These are phyloP conservation scores for Penicillium sp. DNA, from an alignment of 2,329 filamentous ascomycete genomes.

Conservation along the genomic window DNA sequence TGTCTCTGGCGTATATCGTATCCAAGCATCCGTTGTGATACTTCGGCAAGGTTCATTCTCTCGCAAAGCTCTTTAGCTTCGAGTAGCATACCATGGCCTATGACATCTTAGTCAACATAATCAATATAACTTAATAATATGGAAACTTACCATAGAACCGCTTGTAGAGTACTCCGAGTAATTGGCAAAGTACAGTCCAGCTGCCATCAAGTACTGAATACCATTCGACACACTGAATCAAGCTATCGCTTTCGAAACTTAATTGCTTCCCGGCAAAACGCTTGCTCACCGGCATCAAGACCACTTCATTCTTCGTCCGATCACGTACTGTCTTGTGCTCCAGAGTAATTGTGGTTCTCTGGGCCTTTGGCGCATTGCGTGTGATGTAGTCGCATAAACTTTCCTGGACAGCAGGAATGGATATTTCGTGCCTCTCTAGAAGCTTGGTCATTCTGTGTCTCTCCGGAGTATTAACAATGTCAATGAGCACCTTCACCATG, in stretches of 20 bases:
- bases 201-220: conserved; percentile 69
- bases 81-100: conserved; percentile 42
- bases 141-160: conserved; percentile 71
- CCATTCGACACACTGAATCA: conserved; percentile 84
- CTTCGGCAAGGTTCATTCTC: conserved; percentile 48
- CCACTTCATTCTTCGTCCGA: conserved; percentile 5
- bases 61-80: conserved; percentile 54
- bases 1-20: conserved; percentile 32
- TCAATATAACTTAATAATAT: not conserved
- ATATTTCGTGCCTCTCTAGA: conserved; percentile 70
- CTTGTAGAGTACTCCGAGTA: conserved; percentile 71
- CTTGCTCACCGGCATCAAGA: conserved; percentile 56
- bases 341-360: conserved; percentile 3
- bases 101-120: conserved; percentile 13
- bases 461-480: conserved; percentile 62
- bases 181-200: conserved; percentile 66
- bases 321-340: conserved; percentile 9
- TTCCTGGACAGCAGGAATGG: conserved; percentile 69
- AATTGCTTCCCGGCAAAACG: conserved; percentile 66
- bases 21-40: conserved; percentile 39
- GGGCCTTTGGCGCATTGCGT: not conserved
- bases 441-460: conserved; percentile 67
- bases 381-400: conserved; percentile 52
- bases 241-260: conserved; percentile 61
- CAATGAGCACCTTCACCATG: conserved; percentile 71